These are phyloP conservation scores for Celoporthe dispersa DNA, from an alignment of 2,329 filamentous ascomycete genomes.

Conservation along the genomic window DNA sequence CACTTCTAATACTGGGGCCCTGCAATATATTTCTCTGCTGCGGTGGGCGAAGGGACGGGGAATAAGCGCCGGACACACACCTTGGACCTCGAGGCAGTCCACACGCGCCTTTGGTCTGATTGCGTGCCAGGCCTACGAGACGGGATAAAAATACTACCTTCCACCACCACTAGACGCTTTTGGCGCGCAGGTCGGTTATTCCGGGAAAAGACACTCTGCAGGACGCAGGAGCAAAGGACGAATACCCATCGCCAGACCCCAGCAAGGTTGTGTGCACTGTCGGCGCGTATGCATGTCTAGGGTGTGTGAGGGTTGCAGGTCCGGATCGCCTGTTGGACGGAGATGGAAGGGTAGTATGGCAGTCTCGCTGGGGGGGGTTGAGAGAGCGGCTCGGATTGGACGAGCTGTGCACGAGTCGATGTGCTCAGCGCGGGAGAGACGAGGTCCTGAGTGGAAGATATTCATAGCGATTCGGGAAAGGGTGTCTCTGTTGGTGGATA, in stretches of 20 bases:
- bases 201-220: neutral
- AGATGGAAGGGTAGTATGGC: neutral
- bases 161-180: neutral
- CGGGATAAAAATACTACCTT: neutral
- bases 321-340: neutral
- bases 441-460: slow-evolving; percentile 6
- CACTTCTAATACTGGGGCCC: slow-evolving; percentile 1
- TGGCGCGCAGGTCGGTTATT: neutral
- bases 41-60: neutral
- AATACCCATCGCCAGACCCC: neutral
- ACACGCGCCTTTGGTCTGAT: slow-evolving; percentile 13
- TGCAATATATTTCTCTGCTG: neutral
- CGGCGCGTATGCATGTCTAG: slow-evolving; percentile 19
- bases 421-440: neutral
- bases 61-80: slow-evolving; percentile 16
- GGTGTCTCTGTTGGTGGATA: neutral
- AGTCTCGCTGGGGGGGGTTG: neutral
- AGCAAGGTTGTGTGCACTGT: neutral
- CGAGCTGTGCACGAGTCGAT: neutral
- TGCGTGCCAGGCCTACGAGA: slow-evolving; percentile 1
- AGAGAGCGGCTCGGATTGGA: neutral
- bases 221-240: neutral
- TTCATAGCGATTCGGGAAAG: neutral
- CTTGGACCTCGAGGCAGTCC: neutral
- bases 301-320: neutral